Percentiles rank a stretch among this genome's conserved stretches.
Evolutionary conservation across 805 yeast species (phyloP).

Genomic region (Hanseniaspora osmophila): DNA sequence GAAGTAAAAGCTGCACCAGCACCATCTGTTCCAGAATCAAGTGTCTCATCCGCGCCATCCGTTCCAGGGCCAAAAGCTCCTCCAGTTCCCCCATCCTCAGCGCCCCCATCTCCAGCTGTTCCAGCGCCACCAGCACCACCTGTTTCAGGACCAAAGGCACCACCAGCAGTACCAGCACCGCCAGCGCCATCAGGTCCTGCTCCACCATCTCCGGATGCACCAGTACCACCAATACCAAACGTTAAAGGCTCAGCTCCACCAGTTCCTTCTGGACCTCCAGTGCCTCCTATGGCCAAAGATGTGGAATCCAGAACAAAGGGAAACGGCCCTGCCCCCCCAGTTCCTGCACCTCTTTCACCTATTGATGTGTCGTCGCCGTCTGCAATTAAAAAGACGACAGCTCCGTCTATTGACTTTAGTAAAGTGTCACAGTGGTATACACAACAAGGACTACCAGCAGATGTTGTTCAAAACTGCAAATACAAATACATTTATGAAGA

Average conservation of each 20-base stretch:
- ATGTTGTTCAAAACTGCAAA: conserved; percentile 8
- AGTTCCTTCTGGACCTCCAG: conserved; percentile 3
- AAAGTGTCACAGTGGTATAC: conserved; percentile 54
- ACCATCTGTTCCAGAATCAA: conserved; percentile 7
- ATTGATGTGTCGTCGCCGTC: no score
- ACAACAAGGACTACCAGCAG: conserved; percentile 41
- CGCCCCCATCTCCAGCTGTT: no score
- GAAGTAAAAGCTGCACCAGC: conserved; percentile 10
- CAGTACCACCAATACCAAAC: conserved; percentile 8
- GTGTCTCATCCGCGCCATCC: no score
- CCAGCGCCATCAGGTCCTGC: no score
- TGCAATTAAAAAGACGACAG: not conserved
- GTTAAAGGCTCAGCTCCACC: conserved; percentile 8
- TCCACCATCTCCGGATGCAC: conserved; percentile 1
- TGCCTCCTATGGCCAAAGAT: conserved; percentile 8
- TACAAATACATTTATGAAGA: conserved; percentile 39
- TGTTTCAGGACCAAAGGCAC: no score
- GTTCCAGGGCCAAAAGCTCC: conserved; percentile 4
- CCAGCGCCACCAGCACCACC: no score
- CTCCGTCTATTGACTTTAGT: conserved; percentile 18
- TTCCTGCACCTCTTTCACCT: no score
- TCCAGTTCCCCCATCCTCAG: no score
- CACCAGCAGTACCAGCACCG: no score
- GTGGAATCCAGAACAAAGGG: conserved; percentile 6
- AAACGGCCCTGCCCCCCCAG: no score